Base-by-base conservation (phyloP, 176 grass and related monocot species). In the Eleusine indica region DNA sequence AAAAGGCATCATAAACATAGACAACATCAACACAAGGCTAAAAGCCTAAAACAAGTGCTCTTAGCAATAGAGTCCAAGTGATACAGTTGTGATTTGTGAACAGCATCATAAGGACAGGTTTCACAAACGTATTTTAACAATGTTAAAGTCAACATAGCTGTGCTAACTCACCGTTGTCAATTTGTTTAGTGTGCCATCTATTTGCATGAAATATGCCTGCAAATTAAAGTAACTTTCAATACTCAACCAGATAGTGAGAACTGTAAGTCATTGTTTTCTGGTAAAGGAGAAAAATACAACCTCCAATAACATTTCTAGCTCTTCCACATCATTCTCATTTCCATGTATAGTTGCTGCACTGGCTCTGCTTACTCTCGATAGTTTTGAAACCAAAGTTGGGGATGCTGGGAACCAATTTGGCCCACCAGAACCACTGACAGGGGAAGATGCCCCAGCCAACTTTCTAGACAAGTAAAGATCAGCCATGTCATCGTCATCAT, bases 191-290 rank as follows among this genome's bases (percentile, higher is more conserved):
- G 93, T 99, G 80, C 91, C 97, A 94, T 99, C 97, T 75, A 99
- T 94, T 92, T 99, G 97, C 97, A 99, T 99, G 89, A 99, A 96
- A 87, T 99, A 99, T 76, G 93, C 97, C 97, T 99, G 89, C 77
- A 92, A 66, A 88, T 46, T 87, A 39, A 88, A 72, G 62, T 73
- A 86, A 41, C 64, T 75, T 80, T 89, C 52, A 85, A 53, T 80
- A 75, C 4, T 57, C 22, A 74, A 41, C 32, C 17, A 76, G 17
- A 76, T 9, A 74, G 35, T 21, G 62, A 19, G 4, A 76, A 25
- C 18, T 37, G 65, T 43, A 80, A 68, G 43, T 54, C 29, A 70
- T 29, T n/a, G 16, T 18, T 74, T 10, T 69, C 21, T 74, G 42
- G 17, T 43, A 54, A 43, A 85, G 52, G n/a, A 84, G 42, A 30